Base-by-base conservation (phyloP, 805 yeast genomes). In the Suhomyces sp. region DNA sequence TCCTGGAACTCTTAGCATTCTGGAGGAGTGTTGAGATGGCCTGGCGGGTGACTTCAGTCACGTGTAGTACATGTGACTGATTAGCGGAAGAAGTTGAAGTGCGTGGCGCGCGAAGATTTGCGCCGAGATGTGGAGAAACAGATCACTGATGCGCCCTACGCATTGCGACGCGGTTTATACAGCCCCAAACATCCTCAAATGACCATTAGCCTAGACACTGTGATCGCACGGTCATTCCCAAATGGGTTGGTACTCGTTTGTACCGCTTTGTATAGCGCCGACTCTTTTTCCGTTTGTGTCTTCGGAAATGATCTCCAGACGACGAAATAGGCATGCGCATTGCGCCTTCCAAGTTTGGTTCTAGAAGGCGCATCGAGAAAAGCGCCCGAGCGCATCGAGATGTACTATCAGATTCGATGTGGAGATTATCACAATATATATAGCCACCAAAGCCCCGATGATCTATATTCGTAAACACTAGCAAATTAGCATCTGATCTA, bases 311-410 rank as follows among this genome's bases (percentile, higher is more conserved):
- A 29, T 29, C n/a, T 9, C n/a, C 6, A 13, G n/a, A 29, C n/a
- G 17, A n/a, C 36, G 17, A n/a, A 33, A 13, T 33, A 33, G 36
- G 36, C 36, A 38, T 15, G 42, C 42, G 42, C 42, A 38, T 17
- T 38, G 42, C 42, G 42, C 42, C 42, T 38, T 38, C 42, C 42
- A 5, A 6, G 19, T 17, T 38, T 19, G 40, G 42, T 38, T 42
- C 45, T 42, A n/a, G 45, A 42, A 42, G 45, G 45, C 45, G 45
- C 45, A 42, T 41, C 45, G 40, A n/a, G 42, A 38, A 15, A 23
- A 17, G 24, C 31, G 31, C 31, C 12, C 9, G 31, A 27, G 45
- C 45, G 45, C 45, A 41, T 42, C 45, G 29, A 15, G 42, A 38
- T n/a, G 41, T 6, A 17, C 23, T 24, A 38, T 36, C 41, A 36